phyloP scores from a whole-genome alignment of 148 eudicot genomes.

The Heliosperma pusillum region DNA sequence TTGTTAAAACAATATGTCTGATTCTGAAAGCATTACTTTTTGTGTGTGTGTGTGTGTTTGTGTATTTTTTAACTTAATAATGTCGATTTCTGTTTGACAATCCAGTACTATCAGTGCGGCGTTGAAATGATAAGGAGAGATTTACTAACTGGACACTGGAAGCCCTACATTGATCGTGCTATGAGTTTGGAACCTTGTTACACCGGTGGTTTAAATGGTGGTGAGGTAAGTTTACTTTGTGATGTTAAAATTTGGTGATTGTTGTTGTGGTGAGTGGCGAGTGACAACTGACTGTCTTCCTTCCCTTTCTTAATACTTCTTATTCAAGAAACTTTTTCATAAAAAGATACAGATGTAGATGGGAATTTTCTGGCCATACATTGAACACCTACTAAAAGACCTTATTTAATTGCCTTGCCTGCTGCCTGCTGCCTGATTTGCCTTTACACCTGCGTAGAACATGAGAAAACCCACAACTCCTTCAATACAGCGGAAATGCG shows the following conservation, averaged over 20 bases:
- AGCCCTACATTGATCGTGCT: slow-evolving; percentile 94
- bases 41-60: not conserved
- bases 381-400: not conserved
- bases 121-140: slow-evolving; percentile 99
- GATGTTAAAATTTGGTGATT: not conserved
- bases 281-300: not conserved
- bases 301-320: not conserved
- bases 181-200: slow-evolving; percentile 89
- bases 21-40: not conserved
- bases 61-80: not conserved
- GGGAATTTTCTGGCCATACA: not conserved
- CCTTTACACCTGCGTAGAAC: not conserved
- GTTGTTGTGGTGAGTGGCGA: not conserved
- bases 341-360: not conserved
- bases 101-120: slow-evolving; percentile 81
- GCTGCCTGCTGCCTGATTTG: not conserved
- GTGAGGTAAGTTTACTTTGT: slow-evolving; percentile 55
- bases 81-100: slow-evolving; percentile 4
- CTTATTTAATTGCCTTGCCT: slow-evolving; percentile 3
- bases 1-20: slow-evolving; percentile 1
- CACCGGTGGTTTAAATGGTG: slow-evolving; percentile 87
- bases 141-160: slow-evolving; percentile 94
- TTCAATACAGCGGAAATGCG: not conserved
- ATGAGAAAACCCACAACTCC: not conserved
- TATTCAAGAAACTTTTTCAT: not conserved